Conservation (phyloP, 1,139 yeast species). For the Nakaseomyces glabratus region DNA sequence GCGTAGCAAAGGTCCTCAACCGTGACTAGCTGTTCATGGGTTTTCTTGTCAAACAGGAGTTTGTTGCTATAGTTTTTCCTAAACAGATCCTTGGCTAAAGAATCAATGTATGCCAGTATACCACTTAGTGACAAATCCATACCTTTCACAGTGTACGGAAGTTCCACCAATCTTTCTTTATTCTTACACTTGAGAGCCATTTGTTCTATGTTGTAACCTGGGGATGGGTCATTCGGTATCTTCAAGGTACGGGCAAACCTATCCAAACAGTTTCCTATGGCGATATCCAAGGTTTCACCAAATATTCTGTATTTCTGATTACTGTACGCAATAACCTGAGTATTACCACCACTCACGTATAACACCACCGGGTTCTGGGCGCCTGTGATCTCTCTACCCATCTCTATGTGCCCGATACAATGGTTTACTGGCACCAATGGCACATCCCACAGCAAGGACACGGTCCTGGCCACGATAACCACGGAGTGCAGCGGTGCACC, state of each 20-base stretch:
- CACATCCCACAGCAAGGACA: constrained; percentile 68
- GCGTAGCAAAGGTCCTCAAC: constrained; percentile 88
- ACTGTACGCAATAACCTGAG: constrained; percentile 95
- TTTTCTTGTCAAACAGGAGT: constrained; percentile 40
- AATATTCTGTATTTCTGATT: constrained; percentile 87
- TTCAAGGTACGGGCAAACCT: constrained; percentile 85
- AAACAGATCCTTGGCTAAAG: constrained; percentile 63
- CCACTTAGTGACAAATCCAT: constrained; percentile 99
- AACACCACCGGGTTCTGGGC: constrained; percentile 92
- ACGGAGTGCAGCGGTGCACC: constrained; percentile 96
- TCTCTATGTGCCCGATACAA: constrained; percentile 95
- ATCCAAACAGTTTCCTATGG: constrained; percentile 94
- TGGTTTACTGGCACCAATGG: constrained; percentile 95
- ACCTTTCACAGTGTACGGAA: constrained; percentile 96
- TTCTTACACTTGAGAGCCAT: constrained; percentile 57
- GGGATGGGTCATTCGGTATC: constrained; percentile 90
- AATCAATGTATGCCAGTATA: constrained; percentile 74
- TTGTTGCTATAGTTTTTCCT: constrained; percentile 44
- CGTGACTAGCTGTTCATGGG: constrained; percentile 47
- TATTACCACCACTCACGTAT: constrained; percentile 96
- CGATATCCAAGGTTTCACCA: constrained; percentile 95
- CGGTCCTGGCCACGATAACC: constrained; percentile 83
- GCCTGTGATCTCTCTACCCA: constrained; percentile 97
- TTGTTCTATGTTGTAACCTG: constrained; percentile 95
- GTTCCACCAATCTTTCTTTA: constrained; percentile 50